Percentiles rank a stretch among this genome's conserved stretches.
These are phyloP conservation scores for Alisma plantagoaquatica DNA, from an alignment of 106 monocot species.

Conservation along the genomic window DNA sequence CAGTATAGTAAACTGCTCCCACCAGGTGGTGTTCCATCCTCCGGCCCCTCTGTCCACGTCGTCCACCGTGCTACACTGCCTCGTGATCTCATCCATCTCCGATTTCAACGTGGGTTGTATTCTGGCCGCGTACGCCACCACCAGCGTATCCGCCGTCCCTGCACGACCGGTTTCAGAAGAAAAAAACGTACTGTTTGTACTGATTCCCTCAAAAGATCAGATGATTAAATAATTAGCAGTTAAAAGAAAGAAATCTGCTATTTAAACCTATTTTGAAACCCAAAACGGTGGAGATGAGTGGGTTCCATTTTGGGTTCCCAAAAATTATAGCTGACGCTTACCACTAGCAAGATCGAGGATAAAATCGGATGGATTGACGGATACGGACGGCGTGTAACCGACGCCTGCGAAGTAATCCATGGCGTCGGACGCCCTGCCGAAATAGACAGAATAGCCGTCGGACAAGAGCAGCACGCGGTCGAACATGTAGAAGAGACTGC, in stretches of 20 bases:
- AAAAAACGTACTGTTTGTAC: too few relatives aligned
- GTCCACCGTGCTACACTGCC: conserved; percentile 3
- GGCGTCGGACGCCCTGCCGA: conserved; percentile 6
- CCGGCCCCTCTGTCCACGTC: conserved; percentile 1
- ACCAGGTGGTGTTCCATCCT: conserved; percentile 55
- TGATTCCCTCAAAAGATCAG: too few relatives aligned
- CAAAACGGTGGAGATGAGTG: too few relatives aligned
- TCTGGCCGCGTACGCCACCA: conserved; percentile 38
- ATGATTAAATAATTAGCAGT: too few relatives aligned
- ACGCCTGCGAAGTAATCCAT: conserved; percentile 9
- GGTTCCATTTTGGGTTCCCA: too few relatives aligned
- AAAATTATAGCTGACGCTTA: too few relatives aligned
- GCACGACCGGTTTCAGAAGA: too few relatives aligned
- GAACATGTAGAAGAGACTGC: conserved; percentile 24
- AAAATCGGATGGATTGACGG: conserved; percentile 24
- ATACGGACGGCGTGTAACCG: conserved; percentile 2
- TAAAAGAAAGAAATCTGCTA: too few relatives aligned
- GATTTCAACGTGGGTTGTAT: conserved; percentile 38
- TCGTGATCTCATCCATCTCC: conserved; percentile 22
- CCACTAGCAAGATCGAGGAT: conserved; percentile 21
- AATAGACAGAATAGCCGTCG: conserved; percentile 9
- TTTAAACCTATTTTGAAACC: too few relatives aligned
- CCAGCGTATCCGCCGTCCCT: conserved; percentile 28
- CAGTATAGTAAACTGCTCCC: conserved; percentile 58
- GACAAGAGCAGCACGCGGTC: conserved; percentile 14